Evolutionary conservation across 176 grass and related monocot species (phyloP), one percentile per base, ranked within the genome.

Genomic region (Otatea glauca): DNA sequence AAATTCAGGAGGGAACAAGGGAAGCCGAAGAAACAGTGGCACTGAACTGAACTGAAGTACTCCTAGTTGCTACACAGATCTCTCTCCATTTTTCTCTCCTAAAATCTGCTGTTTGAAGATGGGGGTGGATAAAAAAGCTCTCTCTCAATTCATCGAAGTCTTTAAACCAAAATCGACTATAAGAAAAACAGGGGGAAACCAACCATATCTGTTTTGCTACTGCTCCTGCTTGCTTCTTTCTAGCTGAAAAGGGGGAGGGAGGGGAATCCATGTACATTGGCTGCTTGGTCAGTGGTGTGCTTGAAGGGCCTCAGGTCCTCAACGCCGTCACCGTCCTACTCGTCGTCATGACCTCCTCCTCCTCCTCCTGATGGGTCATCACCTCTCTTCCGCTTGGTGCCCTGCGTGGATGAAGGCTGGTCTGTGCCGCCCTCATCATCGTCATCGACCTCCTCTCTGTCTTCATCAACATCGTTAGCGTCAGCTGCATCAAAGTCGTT

Each of bases 21-120:
- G 24, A 7, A 20, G 75, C 59, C 27, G 13, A 14, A 27, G 3
- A 13, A 60, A 60, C 1, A 21, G 11, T 9, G 23, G 59, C 54
- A 79, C 58, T 63, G 9, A 53, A 72, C 68, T 80, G 68, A 55
- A 5, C 60, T 75, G 32, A 64, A n/a, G n/a, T n/a, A n/a, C 48
- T 84, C 39, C 48, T 75, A 50, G 34, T 13, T 79, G 78, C 75
- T 64, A 79, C 56, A 75, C n/a, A 76, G 41, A 58, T 86, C 53
- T 48, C 65, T 76, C 79, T 86, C 72, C 89, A 87, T 84, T 83
- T 82, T 90, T 64, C 89, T n/a, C 89, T 90, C 89, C 91, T 93
- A 93, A 92, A 86, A 96, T 92, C 90, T 90, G 91, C 63, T 88
- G 87, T 88, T 94, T 89, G 79, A 91, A 78, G 45, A 82, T 67